Evolutionary conservation across 2,329 filamentous ascomycete species (phyloP).

Genomic region (Chaetomiaceae sp.): DNA sequence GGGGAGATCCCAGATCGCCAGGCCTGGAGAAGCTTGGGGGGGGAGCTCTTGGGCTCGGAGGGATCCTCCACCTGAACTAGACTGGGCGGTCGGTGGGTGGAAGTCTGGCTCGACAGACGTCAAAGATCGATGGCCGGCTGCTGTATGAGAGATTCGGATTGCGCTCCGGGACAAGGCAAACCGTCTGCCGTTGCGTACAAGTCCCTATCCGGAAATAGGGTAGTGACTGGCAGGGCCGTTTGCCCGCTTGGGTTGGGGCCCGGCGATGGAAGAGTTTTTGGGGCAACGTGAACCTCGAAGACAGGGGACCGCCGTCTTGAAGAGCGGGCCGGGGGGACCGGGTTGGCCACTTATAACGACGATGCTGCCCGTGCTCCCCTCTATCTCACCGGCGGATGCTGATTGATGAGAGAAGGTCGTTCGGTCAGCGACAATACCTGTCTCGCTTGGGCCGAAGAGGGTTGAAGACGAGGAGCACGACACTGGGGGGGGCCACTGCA

Average conservation of each 20-base stretch:
- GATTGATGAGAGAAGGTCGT: background rate
- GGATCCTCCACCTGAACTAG: background rate
- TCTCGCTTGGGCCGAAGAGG: constrained; percentile 6
- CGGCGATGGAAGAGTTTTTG: constrained; percentile 10
- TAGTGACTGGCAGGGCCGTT: constrained; percentile 1
- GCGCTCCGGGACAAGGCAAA: background rate
- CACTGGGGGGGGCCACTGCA: too few relatives aligned
- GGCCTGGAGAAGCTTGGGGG: constrained; percentile 13
- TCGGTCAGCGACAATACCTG: constrained; percentile 2
- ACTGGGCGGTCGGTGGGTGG: background rate
- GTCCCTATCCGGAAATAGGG: constrained; percentile 4
- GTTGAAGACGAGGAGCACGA: constrained; percentile 1
- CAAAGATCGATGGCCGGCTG: background rate
- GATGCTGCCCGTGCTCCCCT: background rate
- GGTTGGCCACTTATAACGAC: constrained; percentile 18
- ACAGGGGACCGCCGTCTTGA: constrained; percentile 24
- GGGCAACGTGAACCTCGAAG: constrained; percentile 11
- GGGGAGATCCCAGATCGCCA: constrained; percentile 27
- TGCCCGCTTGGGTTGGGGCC: constrained; percentile 3
- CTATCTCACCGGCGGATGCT: background rate
- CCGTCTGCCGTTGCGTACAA: constrained; percentile 3
- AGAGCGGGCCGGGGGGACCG: constrained; percentile 15
- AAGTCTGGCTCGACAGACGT: background rate
- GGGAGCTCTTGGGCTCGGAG: background rate
- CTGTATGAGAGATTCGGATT: background rate